Evolutionary conservation across 2,329 filamentous ascomycete genomes (phyloP).

Genomic region (Fusarium agapanthi): DNA sequence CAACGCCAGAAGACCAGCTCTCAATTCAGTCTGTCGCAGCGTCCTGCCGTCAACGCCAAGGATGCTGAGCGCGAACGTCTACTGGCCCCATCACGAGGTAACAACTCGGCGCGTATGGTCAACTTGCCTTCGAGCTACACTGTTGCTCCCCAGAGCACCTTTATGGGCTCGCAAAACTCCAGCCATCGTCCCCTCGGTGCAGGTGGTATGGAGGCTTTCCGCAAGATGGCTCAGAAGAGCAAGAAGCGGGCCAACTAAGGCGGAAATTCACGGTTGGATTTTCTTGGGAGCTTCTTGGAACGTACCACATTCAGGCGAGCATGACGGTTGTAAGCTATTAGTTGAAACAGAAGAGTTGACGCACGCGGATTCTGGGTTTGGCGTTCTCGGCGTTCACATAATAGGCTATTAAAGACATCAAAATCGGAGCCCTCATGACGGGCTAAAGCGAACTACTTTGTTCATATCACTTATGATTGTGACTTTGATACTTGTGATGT

Average conservation of each 20-base stretch:
- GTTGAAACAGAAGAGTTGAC: constrained; percentile 29
- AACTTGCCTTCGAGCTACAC: constrained; percentile 66
- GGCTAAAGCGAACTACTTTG: constrained; percentile 1
- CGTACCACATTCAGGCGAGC: neutral
- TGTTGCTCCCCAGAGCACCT: constrained; percentile 69
- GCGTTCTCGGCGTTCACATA: constrained; percentile 38
- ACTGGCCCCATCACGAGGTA: constrained; percentile 63
- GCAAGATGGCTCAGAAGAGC: constrained; percentile 70
- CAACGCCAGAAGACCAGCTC: constrained; percentile 59
- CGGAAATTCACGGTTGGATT: neutral
- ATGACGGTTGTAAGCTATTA: constrained; percentile 31
- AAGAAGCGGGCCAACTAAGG: constrained; percentile 57
- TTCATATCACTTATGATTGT: neutral
- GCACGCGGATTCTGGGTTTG: constrained; percentile 23
- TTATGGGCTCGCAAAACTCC: constrained; percentile 59
- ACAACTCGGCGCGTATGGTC: constrained; percentile 65
- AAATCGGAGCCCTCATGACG: constrained; percentile 11
- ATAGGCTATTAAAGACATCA: constrained; percentile 14
- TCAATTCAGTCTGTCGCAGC: constrained; percentile 61
- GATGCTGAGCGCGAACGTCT: constrained; percentile 66
- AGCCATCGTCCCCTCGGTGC: constrained; percentile 70
- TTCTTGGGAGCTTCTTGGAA: neutral
- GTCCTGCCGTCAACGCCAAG: constrained; percentile 53
- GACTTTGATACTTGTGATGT: neutral
- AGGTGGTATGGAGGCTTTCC: constrained; percentile 71